These are phyloP conservation scores for Chaetothyriales sp. DNA, from an alignment of 2,329 filamentous ascomycete genomes.

Conservation along the genomic window DNA sequence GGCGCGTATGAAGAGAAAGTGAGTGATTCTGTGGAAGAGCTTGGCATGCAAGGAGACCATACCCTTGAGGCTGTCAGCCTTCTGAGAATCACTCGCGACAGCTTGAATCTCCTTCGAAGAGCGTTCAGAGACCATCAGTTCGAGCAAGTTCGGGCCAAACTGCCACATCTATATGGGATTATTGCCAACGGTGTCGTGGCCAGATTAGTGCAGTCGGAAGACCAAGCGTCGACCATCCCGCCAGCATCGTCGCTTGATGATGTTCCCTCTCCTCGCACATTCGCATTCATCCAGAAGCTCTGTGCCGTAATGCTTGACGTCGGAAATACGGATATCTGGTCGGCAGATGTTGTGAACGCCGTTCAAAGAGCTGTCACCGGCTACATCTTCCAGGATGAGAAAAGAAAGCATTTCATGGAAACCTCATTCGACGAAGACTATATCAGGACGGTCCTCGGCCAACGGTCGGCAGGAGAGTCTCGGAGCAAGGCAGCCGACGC, in stretches of 20 bases:
- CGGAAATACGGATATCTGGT: conserved; percentile 16
- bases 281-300: conserved; percentile 10
- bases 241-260: conserved; percentile 6
- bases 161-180: conserved; percentile 6
- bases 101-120: conserved; percentile 5
- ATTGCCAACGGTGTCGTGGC: conserved; percentile 9
- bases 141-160: neutral
- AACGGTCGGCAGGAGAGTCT: neutral
- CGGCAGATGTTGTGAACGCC: conserved; percentile 5
- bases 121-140: conserved; percentile 4
- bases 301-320: conserved; percentile 15
- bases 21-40: conserved; percentile 1
- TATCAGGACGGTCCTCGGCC: neutral
- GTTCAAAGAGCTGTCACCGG: conserved; percentile 6
- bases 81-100: conserved; percentile 11
- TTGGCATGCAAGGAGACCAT: neutral
- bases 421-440: neutral
- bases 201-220: conserved; percentile 3
- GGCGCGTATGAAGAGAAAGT: conserved; percentile 2
- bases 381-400: conserved; percentile 6
- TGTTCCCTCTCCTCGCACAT: conserved; percentile 14
- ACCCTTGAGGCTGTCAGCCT: conserved; percentile 1
- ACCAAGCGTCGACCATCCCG: neutral
- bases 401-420: neutral
- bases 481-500: conserved; percentile 4